These are phyloP conservation scores for Naganishia antarctica DNA, from an alignment of 768 basidiomycete genomes.

Conservation along the genomic window DNA sequence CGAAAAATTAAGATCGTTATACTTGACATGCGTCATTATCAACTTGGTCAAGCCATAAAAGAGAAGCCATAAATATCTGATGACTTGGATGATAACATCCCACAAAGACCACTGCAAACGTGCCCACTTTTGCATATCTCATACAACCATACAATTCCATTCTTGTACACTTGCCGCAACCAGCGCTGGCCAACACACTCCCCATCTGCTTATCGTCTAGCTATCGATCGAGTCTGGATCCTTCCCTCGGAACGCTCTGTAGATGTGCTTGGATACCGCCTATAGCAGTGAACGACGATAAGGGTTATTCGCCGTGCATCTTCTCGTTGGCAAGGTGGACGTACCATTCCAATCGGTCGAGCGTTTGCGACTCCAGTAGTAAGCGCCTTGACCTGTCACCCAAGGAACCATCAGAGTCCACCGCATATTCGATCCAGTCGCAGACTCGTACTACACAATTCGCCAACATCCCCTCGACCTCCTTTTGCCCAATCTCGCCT, in stretches of 20 bases:
- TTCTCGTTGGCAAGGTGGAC: background rate
- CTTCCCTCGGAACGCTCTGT: slow-evolving; percentile 14
- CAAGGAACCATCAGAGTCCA: no score
- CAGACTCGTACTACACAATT: slow-evolving; percentile 40
- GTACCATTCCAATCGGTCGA: slow-evolving; percentile 18
- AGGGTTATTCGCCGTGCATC: no score
- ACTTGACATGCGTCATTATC: no score
- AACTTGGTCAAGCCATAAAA: no score
- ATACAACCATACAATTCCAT: background rate
- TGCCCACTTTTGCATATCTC: background rate
- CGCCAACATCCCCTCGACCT: slow-evolving; percentile 32
- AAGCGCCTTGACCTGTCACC: slow-evolving; percentile 20
- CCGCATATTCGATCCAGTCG: background rate
- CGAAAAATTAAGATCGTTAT: no score
- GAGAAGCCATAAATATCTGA: no score
- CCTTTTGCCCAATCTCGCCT: slow-evolving; percentile 25
- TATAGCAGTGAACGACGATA: no score
- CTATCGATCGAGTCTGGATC: slow-evolving; percentile 21
- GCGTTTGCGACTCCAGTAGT: slow-evolving; percentile 26
- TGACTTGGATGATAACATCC: no score
- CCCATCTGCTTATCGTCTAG: background rate
- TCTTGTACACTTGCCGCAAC: background rate
- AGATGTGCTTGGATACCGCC: slow-evolving; percentile 25
- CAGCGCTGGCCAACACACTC: background rate
- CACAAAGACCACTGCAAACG: no score